These are phyloP conservation scores for Drosera spatulata DNA, from an alignment of 179 eudicot genomes.

Conservation along the genomic window DNA sequence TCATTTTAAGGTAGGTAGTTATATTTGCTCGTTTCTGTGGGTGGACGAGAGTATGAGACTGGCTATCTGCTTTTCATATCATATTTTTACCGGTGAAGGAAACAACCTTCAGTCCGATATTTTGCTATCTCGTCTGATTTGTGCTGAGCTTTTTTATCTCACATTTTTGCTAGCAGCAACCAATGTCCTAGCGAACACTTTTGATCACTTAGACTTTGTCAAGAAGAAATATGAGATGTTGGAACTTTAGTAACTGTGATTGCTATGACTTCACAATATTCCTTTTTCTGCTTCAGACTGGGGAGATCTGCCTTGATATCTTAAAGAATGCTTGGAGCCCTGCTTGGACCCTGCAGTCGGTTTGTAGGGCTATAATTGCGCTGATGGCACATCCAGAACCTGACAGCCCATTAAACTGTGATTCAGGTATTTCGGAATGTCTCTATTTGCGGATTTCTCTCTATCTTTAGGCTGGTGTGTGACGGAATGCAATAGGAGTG, in stretches of 20 bases:
- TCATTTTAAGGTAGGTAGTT: conserved; percentile 69
- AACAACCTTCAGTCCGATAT: no score
- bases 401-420: conserved; percentile 93
- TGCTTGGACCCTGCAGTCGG: conserved; percentile 98
- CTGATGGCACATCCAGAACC: conserved; percentile 98
- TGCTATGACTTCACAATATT: not conserved
- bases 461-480: no score
- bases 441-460: no score
- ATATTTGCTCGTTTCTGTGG: not conserved
- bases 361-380: conserved; percentile 93
- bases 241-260: no score
- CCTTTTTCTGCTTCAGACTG: conserved; percentile 43
- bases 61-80: not conserved
- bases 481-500: no score
- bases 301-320: conserved; percentile 96
- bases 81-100: not conserved
- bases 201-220: no score
- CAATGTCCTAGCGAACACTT: no score
- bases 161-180: not conserved
- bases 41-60: no score
- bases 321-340: conserved; percentile 99
- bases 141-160: not conserved
- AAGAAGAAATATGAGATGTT: no score
- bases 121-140: not conserved
- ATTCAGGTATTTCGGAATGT: conserved; percentile 46